phyloP scores from a whole-genome alignment of 1,284 basidiomycete species.

The Puccinia hordei region DNA sequence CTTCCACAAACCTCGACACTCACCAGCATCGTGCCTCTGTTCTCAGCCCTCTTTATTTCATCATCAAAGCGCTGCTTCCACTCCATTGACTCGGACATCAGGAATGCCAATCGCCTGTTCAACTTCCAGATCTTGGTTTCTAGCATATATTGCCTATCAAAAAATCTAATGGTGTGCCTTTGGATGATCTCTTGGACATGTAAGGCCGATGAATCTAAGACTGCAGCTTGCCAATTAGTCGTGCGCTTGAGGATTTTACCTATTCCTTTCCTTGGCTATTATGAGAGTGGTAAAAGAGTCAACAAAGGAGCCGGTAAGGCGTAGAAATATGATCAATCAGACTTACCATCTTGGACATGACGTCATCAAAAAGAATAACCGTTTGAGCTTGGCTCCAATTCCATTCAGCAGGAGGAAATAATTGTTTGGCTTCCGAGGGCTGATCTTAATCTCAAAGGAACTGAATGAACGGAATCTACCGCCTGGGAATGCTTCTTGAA shows the following conservation, averaged over 20 bases:
- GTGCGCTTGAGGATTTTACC: conserved; percentile 33
- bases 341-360: conserved; percentile 42
- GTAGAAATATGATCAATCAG: background rate
- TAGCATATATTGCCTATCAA: conserved; percentile 54
- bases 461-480: conserved; percentile 65
- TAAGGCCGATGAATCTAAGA: conserved; percentile 51
- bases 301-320: background rate
- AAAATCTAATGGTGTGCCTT: conserved; percentile 53
- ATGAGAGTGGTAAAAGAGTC: background rate
- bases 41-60: no score
- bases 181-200: conserved; percentile 54
- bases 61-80: conserved; percentile 52
- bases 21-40: no score
- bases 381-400: conserved; percentile 43
- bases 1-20: no score
- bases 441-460: conserved; percentile 47
- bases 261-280: conserved; percentile 33
- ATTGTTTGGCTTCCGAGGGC: conserved; percentile 41
- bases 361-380: conserved; percentile 32
- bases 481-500: conserved; percentile 91
- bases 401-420: conserved; percentile 50
- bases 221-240: conserved; percentile 51
- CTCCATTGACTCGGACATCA: conserved; percentile 49
- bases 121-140: conserved; percentile 52
- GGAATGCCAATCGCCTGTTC: conserved; percentile 42